A percentile compares a stretch with the other conserved stretches of the same genome.
Evolutionary conservation across 2,329 filamentous ascomycete genomes (phyloP).

Genomic region (Pezicula neosporulosa): DNA sequence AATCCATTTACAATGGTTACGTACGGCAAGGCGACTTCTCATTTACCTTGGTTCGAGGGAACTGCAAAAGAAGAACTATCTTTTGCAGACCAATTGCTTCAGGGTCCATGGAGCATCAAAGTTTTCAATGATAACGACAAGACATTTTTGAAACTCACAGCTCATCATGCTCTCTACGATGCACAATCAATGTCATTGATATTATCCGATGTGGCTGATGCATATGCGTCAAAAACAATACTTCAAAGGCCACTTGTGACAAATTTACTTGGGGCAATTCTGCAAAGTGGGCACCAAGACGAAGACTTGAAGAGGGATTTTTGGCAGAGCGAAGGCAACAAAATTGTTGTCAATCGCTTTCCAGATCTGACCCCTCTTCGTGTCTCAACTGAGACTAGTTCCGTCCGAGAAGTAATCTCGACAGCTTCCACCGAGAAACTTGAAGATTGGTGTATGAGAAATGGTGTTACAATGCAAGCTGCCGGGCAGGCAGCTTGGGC

Average conservation of each 20-base stretch:
- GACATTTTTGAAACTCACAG: conserved; percentile 20
- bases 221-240: conserved; percentile 30
- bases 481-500: conserved; percentile 77
- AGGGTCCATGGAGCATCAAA: conserved; percentile 24
- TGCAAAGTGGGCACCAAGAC: conserved; percentile 31
- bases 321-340: conserved; percentile 57
- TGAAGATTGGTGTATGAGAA: conserved; percentile 49
- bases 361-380: conserved; percentile 68
- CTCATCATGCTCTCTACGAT: conserved; percentile 83
- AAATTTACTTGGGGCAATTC: conserved; percentile 38
- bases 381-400: conserved; percentile 28
- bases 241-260: conserved; percentile 32
- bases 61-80: not conserved
- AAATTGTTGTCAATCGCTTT: conserved; percentile 64
- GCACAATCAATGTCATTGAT: conserved; percentile 68
- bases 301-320: conserved; percentile 43
- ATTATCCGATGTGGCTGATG: conserved; percentile 52
- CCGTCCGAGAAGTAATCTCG: conserved; percentile 34
- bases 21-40: conserved; percentile 35
- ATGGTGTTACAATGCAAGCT: conserved; percentile 72
- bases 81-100: conserved; percentile 6
- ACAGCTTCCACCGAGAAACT: conserved; percentile 41
- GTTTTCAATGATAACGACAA: conserved; percentile 5
- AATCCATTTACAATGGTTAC: conserved; percentile 74
- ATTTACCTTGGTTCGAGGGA: conserved; percentile 37